Percentiles rank a stretch among this genome's conserved stretches.
Conservation (phyloP, 345 rosid species). For the Eutrema japonicum region DNA sequence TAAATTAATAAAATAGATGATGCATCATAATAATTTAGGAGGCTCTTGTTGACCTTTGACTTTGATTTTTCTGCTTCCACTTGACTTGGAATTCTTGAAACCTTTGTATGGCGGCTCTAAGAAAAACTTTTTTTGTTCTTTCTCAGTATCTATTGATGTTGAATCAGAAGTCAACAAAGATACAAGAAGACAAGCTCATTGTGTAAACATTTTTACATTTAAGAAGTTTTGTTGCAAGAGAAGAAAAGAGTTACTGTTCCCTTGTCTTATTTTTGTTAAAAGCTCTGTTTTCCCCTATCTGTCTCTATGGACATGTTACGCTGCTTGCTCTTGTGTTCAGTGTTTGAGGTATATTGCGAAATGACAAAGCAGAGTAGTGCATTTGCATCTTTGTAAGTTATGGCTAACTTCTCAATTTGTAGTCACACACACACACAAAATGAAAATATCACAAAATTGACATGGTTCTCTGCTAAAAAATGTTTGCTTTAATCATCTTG, state of each 20-base stretch:
- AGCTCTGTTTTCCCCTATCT: not conserved
- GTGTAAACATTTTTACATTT: not conserved
- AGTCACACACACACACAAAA: not conserved
- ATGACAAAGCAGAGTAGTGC: not conserved
- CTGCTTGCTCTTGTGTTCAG: not conserved
- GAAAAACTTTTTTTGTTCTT: not conserved
- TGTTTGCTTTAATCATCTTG: constrained; percentile 13
- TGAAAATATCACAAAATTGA: not conserved
- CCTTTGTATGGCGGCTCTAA: constrained; percentile 19
- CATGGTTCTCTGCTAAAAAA: not conserved
- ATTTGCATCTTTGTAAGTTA: constrained; percentile 8
- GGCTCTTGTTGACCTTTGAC: constrained; percentile 39
- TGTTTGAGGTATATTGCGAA: not conserved
- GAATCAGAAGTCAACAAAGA: constrained; percentile 18
- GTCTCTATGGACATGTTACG: not conserved
- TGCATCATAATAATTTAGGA: not conserved
- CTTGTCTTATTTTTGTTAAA: not conserved
- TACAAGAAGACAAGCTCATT: not conserved
- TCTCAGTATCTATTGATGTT: constrained; percentile 6
- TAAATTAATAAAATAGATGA: constrained; percentile 4
- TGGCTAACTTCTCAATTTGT: not conserved
- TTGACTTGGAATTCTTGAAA: constrained; percentile 29
- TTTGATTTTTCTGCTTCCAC: constrained; percentile 23
- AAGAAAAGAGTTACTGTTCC: not conserved
- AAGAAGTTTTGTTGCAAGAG: not conserved